Base-by-base conservation (phyloP, 306 rosid species). In the Senna tora region DNA sequence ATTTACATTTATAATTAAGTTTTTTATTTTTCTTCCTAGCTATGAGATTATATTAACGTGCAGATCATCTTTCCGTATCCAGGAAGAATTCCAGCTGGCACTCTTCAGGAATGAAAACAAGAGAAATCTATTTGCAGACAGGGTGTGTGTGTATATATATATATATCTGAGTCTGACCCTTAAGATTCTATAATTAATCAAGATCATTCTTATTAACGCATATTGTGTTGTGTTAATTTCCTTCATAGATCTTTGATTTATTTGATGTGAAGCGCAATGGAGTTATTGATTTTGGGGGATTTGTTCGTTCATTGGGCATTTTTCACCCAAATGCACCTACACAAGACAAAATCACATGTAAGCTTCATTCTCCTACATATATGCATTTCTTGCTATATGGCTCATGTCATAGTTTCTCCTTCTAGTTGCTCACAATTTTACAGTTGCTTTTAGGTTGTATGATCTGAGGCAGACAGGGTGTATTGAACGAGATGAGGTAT, bases 61-160 rank as follows among this genome's bases (percentile, higher is more conserved):
- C 9, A 9, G 28, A 38, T 47, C 61, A 51, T 75, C 17, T 47
- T 66, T 70, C 59, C 61, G n/a, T n/a, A 12, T 36, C 28, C 88
- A 91, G 98, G 97, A 94, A 87, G 98, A 94, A 85, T 89, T 94
- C 69, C 98, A 87, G 88, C 87, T 94, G 33, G 97, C 98, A 1
- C 87, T 94, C 17, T 94, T 94, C 81, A 77, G 77, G 80, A 91
- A 91, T 62, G 75, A 62, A 70, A 80, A 89, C 67, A 80, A 54
- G 78, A 86, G 71, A 41, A 91, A 85, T 78, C 87, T 94, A 66
- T 94, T 94, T 56, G 92, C 97, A 0, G 96, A 92, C 76, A 83
- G 97, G 87, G 97, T 92, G 28, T 56, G 86, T 80, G 5, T 83
- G 75, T 25, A 25, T 25, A 25, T n/a, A n/a, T n/a, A n/a, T n/a